Percentiles rank a stretch among this genome's conserved stretches.
Conservation (phyloP, 129 eudicot genomes). For the Chrysanthemum seticuspe region DNA sequence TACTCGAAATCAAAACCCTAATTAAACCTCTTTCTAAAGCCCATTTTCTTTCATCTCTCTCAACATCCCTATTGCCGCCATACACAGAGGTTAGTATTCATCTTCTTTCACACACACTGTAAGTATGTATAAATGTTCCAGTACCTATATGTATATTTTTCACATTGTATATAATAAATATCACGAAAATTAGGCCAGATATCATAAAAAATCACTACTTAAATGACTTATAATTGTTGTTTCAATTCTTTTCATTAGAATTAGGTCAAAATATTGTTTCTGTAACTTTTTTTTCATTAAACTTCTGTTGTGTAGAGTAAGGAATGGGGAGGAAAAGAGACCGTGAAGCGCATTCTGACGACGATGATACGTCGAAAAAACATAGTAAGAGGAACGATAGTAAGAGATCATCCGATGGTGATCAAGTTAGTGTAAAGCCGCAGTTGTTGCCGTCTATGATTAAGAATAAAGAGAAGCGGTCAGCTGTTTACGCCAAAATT, state of each 20-base stretch:
- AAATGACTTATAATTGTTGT: no score
- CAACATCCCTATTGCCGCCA: not conserved
- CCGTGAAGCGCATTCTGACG: conserved; percentile 35
- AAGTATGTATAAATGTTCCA: no score
- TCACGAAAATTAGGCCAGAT: no score
- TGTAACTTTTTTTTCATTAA: not conserved
- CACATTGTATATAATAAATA: no score
- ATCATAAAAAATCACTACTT: no score
- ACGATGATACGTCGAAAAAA: conserved; percentile 22
- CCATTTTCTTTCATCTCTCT: not conserved
- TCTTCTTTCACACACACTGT: no score
- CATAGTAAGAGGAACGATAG: conserved; percentile 21
- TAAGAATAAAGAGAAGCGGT: conserved; percentile 80
- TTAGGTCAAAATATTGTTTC: not conserved
- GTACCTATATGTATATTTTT: no score
- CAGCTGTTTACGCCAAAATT: conserved; percentile 66
- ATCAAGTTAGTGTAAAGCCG: conserved; percentile 25
- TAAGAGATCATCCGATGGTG: not conserved
- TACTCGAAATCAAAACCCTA: conserved; percentile 3
- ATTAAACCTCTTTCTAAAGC: not conserved
- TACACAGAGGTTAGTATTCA: not conserved
- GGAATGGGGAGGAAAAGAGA: conserved; percentile 35
- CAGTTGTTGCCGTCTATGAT: conserved; percentile 66
- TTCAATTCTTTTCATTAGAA: not conserved
- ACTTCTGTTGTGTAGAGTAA: conserved; percentile 9